Evolutionary conservation across 805 yeast species (phyloP), one percentile per base, ranked within the genome.

Genomic region (Candida corydali): DNA sequence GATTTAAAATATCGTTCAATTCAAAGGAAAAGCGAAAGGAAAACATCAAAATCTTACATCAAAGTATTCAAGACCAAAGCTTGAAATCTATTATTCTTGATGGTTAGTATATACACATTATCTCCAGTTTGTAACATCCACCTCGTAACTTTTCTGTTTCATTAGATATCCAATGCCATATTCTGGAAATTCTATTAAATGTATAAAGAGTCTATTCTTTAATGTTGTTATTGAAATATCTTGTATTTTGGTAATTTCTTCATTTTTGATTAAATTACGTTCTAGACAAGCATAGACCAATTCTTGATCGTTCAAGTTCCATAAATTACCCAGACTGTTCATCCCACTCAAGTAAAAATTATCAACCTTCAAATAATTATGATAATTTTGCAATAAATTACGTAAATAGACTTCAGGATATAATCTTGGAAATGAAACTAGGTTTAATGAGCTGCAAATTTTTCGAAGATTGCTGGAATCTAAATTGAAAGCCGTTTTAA

Each of bases 201-300:
- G 72, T 26, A 63, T 51, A 16, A 73, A 49, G 16, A 76, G 46
- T 29, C 63, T 55, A 26, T 63, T 37, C 19, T 73, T 62, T 15
- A 61, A 43, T 26, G 31, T 45, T 17, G 46, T 38, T 14, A 37
- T 16, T 16, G 47, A 40, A n/a, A 42, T 41, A 1, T 38, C 41
- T 5, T 61, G 65, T 45, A 68, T 36, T 1, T 29, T 33, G 15
- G 47, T 39, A 11, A 46, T 22, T 19, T 49, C 55, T 37, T 28
- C 36, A 40, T 66, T 63, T 3, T 26, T 35, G 11, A 78, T 61
- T 29, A 82, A 54, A 18, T 78, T 79, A 39, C 88, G 65, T 41
- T 76, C 79, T 27, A 78, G 45, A 43, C 83, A 73, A 5, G 77
- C 71, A 30, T 65, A 55, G 2, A 78, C 58, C 24, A 81, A 50